phyloP scores from a whole-genome alignment of 2,329 filamentous ascomycete species.

The Chaetomiaceae sp. region DNA sequence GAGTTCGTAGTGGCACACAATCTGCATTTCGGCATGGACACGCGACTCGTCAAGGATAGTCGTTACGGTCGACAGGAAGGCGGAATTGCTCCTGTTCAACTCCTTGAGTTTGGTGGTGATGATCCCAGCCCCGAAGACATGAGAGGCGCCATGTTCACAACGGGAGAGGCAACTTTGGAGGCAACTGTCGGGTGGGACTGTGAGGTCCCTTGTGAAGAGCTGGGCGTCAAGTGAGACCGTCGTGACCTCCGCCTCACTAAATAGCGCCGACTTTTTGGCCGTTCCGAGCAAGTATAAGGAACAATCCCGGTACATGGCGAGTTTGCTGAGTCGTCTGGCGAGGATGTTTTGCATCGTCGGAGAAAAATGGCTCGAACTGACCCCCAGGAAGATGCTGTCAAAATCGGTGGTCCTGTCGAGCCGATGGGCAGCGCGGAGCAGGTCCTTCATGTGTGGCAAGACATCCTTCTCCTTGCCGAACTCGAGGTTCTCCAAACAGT shows the following conservation, averaged over 20 bases:
- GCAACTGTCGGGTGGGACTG: background rate
- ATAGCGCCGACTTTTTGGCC: conserved; percentile 30
- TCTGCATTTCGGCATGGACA: conserved; percentile 48
- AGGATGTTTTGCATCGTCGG: conserved; percentile 3
- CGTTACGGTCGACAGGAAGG: background rate
- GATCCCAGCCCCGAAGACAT: background rate
- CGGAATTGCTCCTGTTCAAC: background rate
- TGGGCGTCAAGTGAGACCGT: conserved; percentile 28
- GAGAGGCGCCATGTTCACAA: background rate
- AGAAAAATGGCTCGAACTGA: conserved; percentile 1
- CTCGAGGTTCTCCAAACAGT: too few relatives aligned
- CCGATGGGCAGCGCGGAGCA: conserved; percentile 5
- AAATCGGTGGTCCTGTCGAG: conserved; percentile 4
- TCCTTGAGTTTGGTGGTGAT: conserved; percentile 4
- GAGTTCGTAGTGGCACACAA: conserved; percentile 40
- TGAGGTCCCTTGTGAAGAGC: conserved; percentile 22
- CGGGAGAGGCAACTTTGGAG: conserved; percentile 13
- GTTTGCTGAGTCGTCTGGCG: conserved; percentile 28
- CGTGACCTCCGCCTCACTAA: conserved; percentile 29
- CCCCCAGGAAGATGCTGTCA: background rate
- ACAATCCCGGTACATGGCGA: conserved; percentile 35
- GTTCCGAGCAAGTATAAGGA: conserved; percentile 31
- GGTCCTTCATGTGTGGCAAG: background rate
- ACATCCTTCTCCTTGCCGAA: too few relatives aligned
- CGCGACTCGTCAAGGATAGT: conserved; percentile 27